A percentile compares a stretch with the other conserved stretches of the same genome.
These are phyloP conservation scores for Aspergillus avenaceus DNA, from an alignment of 495 filamentous ascomycete genomes.

Conservation along the genomic window DNA sequence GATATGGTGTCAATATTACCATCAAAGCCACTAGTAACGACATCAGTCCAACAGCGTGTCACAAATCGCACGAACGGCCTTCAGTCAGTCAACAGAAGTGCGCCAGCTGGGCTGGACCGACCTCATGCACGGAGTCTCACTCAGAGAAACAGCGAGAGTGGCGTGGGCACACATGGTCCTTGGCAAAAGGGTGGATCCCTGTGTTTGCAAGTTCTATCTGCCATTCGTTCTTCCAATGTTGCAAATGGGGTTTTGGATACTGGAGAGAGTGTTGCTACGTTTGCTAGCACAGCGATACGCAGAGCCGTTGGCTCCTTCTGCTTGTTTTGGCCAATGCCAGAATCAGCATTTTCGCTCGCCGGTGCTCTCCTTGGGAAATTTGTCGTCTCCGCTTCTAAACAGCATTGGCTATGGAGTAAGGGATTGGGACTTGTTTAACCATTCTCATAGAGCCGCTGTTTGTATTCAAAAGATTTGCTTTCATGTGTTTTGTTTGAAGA, in stretches of 20 bases:
- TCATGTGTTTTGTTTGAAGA: conserved; percentile 3
- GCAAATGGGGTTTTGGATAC: not conserved
- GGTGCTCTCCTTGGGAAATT: conserved; percentile 10
- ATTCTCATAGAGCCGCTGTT: not conserved
- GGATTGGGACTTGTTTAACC: conserved; percentile 14
- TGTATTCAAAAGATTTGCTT: not conserved
- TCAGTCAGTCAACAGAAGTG: not conserved
- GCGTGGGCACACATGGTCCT: not conserved
- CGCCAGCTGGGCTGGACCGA: not conserved
- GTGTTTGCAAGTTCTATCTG: not conserved
- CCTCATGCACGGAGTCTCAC: not conserved
- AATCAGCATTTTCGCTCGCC: conserved; percentile 7
- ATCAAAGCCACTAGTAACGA: not conserved
- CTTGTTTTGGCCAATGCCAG: conserved; percentile 5
- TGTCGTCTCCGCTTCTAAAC: conserved; percentile 10
- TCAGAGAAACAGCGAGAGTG: not conserved
- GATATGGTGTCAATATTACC: not conserved
- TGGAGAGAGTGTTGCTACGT: not conserved
- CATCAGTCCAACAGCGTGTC: not conserved
- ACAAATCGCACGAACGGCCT: not conserved
- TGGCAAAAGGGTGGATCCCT: not conserved
- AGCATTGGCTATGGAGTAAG: conserved; percentile 11
- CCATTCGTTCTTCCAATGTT: not conserved
- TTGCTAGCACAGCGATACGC: not conserved
- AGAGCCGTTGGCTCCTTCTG: not conserved